Percentiles rank a stretch among this genome's conserved stretches.
Evolutionary conservation across 306 rosid species (phyloP).

Genomic region (Mucuna pruriens): DNA sequence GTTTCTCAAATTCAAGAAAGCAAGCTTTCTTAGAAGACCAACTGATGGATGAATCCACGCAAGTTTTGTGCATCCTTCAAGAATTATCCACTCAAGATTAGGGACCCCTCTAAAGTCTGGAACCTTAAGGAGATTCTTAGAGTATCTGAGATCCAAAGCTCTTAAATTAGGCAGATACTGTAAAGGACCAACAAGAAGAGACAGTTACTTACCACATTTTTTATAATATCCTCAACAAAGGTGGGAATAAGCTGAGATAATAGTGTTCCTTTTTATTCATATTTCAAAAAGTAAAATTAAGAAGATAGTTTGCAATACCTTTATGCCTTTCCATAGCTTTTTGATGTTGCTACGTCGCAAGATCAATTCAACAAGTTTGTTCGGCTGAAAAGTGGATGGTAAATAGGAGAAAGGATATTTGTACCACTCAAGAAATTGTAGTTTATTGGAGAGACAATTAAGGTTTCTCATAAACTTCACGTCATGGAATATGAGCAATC

Average conservation of each 20-base stretch:
- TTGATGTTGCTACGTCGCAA: neutral
- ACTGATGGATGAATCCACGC: no score
- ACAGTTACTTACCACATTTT: no score
- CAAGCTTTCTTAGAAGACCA: no score
- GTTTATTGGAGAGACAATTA: constrained; percentile 3
- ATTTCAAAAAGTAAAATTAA: no score
- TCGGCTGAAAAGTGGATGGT: constrained; percentile 15
- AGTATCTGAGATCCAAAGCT: neutral
- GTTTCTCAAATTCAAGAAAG: no score
- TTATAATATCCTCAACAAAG: no score
- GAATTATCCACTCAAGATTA: constrained; percentile 8
- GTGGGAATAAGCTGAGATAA: no score
- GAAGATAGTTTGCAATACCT: neutral
- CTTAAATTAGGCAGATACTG: constrained; percentile 15
- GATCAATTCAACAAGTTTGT: constrained; percentile 18
- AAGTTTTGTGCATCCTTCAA: constrained; percentile 33
- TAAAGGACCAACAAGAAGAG: neutral
- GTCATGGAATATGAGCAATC: neutral
- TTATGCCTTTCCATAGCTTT: constrained; percentile 27
- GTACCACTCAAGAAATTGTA: neutral
- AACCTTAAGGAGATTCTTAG: constrained; percentile 12
- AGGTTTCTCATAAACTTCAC: neutral
- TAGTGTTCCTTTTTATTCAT: no score
- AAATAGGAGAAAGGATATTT: constrained; percentile 11
- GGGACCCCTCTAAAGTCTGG: constrained; percentile 21